Evolutionary conservation across 805 yeast genomes (phyloP).

Genomic region (Spencermartinsiella europaea): DNA sequence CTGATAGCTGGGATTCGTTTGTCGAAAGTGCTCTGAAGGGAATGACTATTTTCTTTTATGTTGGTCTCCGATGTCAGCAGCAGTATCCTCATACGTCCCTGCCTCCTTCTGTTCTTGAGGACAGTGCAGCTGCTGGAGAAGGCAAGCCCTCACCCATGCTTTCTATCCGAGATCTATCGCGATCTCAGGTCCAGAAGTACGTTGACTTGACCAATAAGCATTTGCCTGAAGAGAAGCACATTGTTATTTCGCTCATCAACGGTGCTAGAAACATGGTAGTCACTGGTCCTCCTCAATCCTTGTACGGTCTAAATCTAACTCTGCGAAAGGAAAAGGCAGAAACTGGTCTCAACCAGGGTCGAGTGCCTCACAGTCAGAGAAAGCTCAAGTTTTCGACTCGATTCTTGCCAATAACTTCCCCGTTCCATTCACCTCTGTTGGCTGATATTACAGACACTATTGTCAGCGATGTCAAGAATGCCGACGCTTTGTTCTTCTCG

Average conservation of each 20-base stretch:
- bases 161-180: constrained; percentile 81
- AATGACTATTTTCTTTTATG: constrained; percentile 79
- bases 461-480: constrained; percentile 55
- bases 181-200: constrained; percentile 69
- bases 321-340: constrained; percentile 94
- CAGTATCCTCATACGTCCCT: constrained; percentile 90
- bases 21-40: constrained; percentile 67
- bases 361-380: constrained; percentile 91
- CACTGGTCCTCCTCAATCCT: constrained; percentile 96
- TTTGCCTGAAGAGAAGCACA: constrained; percentile 85
- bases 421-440: constrained; percentile 91
- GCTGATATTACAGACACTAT: constrained; percentile 65
- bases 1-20: constrained; percentile 82
- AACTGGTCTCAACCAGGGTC: constrained; percentile 88
- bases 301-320: constrained; percentile 89
- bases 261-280: constrained; percentile 96
- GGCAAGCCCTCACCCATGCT: constrained; percentile 98
- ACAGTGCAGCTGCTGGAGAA: constrained; percentile 88
- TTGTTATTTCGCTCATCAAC: constrained; percentile 83
- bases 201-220: constrained; percentile 88
- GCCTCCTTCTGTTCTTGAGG: constrained; percentile 90
- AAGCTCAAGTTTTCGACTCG: constrained; percentile 89
- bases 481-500: constrained; percentile 52
- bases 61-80: constrained; percentile 87
- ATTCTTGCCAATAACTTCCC: constrained; percentile 91